Conservation (phyloP, 2,329 filamentous ascomycete species). For the Pestalotiopsis sp. region DNA sequence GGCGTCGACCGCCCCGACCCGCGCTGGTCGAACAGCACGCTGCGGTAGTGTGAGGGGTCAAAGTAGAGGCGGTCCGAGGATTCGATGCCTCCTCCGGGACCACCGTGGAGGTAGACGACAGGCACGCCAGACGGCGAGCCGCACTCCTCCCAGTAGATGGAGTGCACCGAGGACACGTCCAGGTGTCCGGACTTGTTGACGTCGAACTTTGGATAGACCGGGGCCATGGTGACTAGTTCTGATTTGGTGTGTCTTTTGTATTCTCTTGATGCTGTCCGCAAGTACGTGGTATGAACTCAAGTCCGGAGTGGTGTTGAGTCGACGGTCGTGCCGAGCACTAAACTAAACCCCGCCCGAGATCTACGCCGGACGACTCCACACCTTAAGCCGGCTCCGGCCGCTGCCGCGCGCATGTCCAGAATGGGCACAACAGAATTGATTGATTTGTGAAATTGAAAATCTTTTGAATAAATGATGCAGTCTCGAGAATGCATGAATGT, state of each 20-base stretch:
- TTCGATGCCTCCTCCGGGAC: conserved; percentile 40
- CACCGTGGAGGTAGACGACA: conserved; percentile 47
- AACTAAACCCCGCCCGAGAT: background rate
- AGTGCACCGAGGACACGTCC: conserved; percentile 27
- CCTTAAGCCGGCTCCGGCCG: conserved; percentile 1
- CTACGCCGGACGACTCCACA: background rate
- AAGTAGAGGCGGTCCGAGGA: conserved; percentile 39
- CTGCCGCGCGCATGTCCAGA: background rate
- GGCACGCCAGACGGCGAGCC: conserved; percentile 22
- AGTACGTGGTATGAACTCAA: background rate
- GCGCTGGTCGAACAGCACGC: conserved; percentile 42
- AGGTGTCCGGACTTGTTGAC: conserved; percentile 27
- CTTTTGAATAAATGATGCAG: background rate
- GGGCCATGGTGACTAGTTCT: conserved; percentile 20
- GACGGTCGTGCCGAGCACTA: background rate
- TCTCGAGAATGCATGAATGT: no score
- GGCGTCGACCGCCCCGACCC: conserved; percentile 41
- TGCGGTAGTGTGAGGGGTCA: conserved; percentile 32
- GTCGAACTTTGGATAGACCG: conserved; percentile 25
- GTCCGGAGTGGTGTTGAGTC: background rate
- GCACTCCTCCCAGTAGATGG: conserved; percentile 30
- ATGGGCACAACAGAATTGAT: background rate
- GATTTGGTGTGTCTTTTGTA: no score
- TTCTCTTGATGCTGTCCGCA: no score
- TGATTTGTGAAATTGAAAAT: background rate